Evolutionary conservation across 495 filamentous ascomycete species (phyloP).

Genomic region (Daldinia vernicosa): DNA sequence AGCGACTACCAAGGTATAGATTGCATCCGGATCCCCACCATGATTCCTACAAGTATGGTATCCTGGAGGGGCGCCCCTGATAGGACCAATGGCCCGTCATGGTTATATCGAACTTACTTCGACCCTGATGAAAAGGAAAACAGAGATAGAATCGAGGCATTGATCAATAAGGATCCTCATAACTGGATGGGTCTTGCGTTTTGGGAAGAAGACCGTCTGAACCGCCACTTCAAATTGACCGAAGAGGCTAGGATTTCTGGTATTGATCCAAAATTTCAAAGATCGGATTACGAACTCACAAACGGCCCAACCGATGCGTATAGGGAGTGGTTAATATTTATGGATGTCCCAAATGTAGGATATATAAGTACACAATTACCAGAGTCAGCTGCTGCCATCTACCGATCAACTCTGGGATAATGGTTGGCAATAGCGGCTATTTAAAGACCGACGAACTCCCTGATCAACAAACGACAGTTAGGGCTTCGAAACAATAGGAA

Average conservation of each 20-base stretch:
- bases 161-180: not conserved
- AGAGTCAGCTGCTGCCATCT: not conserved
- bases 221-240: too few relatives aligned
- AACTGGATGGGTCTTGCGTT: constrained; percentile 9
- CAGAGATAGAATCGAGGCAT: not conserved
- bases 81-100: not conserved
- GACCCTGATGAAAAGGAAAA: not conserved
- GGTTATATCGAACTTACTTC: not conserved
- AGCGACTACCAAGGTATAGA: not conserved
- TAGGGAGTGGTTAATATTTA: too few relatives aligned
- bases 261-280: too few relatives aligned
- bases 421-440: not conserved
- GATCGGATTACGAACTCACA: too few relatives aligned
- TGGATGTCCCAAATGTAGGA: not conserved
- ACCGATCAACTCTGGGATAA: not conserved
- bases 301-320: too few relatives aligned
- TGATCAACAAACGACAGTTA: not conserved
- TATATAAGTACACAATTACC: not conserved
- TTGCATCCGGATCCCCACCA: not conserved
- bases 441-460: too few relatives aligned
- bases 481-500: not conserved
- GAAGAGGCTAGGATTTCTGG: too few relatives aligned
- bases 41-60: not conserved
- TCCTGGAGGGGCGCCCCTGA: not conserved
- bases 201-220: constrained; percentile 6